These are phyloP conservation scores for Fraxinus excelsior DNA, from an alignment of 257 asterid species.

Conservation along the genomic window DNA sequence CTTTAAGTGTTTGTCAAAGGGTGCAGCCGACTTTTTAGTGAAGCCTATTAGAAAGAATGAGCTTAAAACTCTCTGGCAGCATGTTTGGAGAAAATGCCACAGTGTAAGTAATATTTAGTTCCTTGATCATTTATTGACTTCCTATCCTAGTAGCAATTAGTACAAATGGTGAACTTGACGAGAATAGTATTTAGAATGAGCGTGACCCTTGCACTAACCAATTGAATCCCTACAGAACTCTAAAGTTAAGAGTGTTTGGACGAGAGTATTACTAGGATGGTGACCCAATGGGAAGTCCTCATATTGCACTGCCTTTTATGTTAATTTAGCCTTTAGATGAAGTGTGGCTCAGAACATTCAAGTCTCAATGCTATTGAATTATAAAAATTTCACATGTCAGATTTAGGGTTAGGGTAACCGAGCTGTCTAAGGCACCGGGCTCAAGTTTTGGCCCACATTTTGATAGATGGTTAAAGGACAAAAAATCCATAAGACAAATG, in stretches of 20 bases:
- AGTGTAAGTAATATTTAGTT: constrained; percentile 59
- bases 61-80: constrained; percentile 97
- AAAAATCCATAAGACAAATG: background rate
- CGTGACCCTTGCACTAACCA: background rate
- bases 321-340: background rate
- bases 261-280: background rate
- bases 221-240: background rate
- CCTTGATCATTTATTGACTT: constrained; percentile 11
- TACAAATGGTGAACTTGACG: background rate
- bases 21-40: constrained; percentile 95
- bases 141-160: constrained; percentile 5
- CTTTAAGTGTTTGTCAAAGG: constrained; percentile 88
- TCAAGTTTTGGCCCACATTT: background rate
- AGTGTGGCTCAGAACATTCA: background rate
- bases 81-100: constrained; percentile 94
- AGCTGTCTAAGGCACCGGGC: background rate
- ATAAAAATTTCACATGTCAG: background rate
- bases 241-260: background rate
- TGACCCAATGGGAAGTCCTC: background rate
- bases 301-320: background rate
- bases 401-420: background rate
- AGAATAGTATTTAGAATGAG: background rate
- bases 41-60: constrained; percentile 95
- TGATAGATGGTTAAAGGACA: background rate
- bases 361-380: background rate